These are phyloP conservation scores for Lichtheimia hyalospora DNA, from an alignment of 371 early-diverging fungal species.

Conservation along the genomic window DNA sequence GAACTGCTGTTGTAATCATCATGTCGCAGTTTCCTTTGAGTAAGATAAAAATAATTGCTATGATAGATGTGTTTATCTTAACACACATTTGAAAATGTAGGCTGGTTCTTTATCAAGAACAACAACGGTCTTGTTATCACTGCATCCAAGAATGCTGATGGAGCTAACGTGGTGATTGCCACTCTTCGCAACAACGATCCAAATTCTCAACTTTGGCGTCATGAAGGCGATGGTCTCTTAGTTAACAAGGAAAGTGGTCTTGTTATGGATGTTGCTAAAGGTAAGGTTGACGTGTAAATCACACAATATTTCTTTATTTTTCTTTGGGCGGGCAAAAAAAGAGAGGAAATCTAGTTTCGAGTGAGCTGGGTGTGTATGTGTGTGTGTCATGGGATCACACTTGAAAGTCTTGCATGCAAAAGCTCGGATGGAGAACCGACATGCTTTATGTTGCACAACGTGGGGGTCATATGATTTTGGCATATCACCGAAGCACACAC, in stretches of 20 bases:
- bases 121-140: slow-evolving; percentile 51
- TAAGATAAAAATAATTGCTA: background rate
- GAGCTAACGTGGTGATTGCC: slow-evolving; percentile 38
- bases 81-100: slow-evolving; percentile 39
- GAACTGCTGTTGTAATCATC: background rate
- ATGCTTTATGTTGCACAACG: no score
- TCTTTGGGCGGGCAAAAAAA: background rate
- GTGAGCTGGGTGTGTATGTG: background rate
- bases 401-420: no score
- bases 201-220: slow-evolving; percentile 56
- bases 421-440: no score
- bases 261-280: slow-evolving; percentile 58
- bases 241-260: slow-evolving; percentile 58
- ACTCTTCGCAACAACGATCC: slow-evolving; percentile 37
- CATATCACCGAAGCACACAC: no score
- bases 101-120: slow-evolving; percentile 66
- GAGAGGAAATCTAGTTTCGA: background rate
- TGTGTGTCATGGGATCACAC: background rate
- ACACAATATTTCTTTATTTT: slow-evolving; percentile 5
- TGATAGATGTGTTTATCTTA: background rate
- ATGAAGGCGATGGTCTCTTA: slow-evolving; percentile 51
- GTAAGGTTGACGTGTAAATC: slow-evolving; percentile 21
- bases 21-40: slow-evolving; percentile 15
- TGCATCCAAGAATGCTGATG: slow-evolving; percentile 34
- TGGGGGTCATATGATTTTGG: no score